These are phyloP conservation scores for Penicillium goetzii DNA, from an alignment of 495 filamentous ascomycete species.

Conservation along the genomic window DNA sequence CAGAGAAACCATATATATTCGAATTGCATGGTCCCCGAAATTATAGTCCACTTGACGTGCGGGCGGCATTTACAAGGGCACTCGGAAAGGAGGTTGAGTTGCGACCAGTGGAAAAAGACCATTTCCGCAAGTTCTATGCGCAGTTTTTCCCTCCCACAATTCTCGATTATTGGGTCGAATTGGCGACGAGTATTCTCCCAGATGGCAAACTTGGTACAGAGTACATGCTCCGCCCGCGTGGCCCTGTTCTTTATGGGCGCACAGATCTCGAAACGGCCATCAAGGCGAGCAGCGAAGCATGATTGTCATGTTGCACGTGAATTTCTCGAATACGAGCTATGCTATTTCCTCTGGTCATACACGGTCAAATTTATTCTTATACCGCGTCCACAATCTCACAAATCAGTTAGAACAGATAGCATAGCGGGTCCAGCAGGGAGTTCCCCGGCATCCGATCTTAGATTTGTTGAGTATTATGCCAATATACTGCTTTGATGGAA, in stretches of 20 bases:
- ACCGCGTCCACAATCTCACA: too few relatives aligned
- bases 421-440: too few relatives aligned
- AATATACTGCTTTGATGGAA: too few relatives aligned
- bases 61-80: background rate
- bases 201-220: slow-evolving; percentile 12
- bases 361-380: too few relatives aligned
- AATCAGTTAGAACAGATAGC: too few relatives aligned
- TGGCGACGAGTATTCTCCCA: slow-evolving; percentile 7
- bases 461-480: too few relatives aligned
- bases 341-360: background rate
- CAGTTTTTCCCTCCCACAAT: slow-evolving; percentile 10
- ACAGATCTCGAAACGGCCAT: background rate
- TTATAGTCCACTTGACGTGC: slow-evolving; percentile 7
- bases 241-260: slow-evolving; percentile 2
- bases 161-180: slow-evolving; percentile 12
- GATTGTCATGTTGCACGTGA: background rate
- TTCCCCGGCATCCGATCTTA: too few relatives aligned
- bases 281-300: background rate
- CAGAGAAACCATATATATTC: background rate
- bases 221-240: background rate
- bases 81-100: slow-evolving; percentile 7
- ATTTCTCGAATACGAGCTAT: background rate
- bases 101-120: background rate
- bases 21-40: slow-evolving; percentile 6
- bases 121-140: slow-evolving; percentile 9